Conservation (phyloP, 495 filamentous ascomycete species). For the Penicillium canescens region DNA sequence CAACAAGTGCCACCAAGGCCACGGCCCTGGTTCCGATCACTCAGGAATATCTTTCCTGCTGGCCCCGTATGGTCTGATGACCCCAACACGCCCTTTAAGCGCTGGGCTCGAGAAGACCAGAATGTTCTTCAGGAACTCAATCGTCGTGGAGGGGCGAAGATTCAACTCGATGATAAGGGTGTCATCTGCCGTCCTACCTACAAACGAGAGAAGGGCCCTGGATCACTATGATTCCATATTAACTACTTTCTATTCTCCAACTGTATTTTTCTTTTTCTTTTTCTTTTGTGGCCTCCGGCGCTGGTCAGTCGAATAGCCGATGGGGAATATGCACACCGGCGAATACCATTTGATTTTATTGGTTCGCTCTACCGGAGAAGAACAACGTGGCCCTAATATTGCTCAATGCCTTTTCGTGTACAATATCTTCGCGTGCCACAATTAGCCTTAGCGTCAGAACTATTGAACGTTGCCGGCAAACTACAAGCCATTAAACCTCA, state of each 20-base stretch:
- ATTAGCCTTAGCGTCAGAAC: too few species aligned
- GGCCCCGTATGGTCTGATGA: slow-evolving; percentile 35
- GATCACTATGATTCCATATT: neutral
- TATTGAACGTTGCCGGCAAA: too few species aligned
- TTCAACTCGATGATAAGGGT: slow-evolving; percentile 35
- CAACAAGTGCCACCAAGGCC: slow-evolving; percentile 7
- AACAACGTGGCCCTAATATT: neutral
- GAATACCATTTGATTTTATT: neutral
- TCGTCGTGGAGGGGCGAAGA: slow-evolving; percentile 28
- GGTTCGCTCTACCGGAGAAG: too few species aligned
- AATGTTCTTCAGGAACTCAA: slow-evolving; percentile 31
- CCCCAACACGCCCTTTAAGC: slow-evolving; percentile 43
- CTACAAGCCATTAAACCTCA: too few species aligned
- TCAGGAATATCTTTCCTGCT: slow-evolving; percentile 26
- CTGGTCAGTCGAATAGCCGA: neutral
- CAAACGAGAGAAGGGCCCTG: neutral
- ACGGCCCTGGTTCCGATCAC: slow-evolving; percentile 36
- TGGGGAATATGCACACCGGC: neutral
- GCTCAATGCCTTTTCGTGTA: too few species aligned
- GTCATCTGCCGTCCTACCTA: slow-evolving; percentile 28
- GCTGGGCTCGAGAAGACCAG: slow-evolving; percentile 40
- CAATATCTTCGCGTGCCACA: too few species aligned
- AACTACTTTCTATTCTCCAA: neutral
- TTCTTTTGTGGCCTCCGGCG: neutral
- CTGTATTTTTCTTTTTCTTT: neutral